These are phyloP conservation scores for Hericium coralloides DNA, from an alignment of 768 basidiomycete genomes.

Conservation along the genomic window DNA sequence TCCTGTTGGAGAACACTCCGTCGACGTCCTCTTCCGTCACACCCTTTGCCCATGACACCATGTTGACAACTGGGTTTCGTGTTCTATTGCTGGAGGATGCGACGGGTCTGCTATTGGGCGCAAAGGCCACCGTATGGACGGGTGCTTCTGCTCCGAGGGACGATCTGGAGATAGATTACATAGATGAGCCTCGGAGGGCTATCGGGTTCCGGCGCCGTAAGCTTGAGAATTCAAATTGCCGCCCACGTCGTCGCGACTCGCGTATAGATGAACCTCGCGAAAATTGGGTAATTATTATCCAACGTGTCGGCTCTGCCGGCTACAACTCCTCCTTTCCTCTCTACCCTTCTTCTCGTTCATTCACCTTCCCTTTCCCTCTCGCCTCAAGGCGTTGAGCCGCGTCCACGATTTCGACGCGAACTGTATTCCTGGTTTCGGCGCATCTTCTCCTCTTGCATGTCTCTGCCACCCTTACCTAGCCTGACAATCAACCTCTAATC, in stretches of 20 bases:
- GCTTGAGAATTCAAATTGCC: constrained; percentile 2
- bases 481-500: constrained; percentile 8
- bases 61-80: neutral
- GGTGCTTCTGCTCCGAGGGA: neutral
- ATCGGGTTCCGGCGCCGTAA: neutral
- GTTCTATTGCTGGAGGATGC: neutral
- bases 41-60: neutral
- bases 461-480: constrained; percentile 2
- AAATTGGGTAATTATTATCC: constrained; percentile 11
- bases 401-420: constrained; percentile 1
- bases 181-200: neutral
- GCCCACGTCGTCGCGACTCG: neutral
- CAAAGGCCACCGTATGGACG: neutral
- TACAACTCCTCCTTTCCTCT: constrained; percentile 1
- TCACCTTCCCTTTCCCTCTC: constrained; percentile 1
- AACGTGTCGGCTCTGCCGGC: constrained; percentile 1
- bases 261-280: neutral
- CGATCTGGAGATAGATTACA: neutral
- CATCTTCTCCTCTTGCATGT: constrained; percentile 7
- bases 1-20: neutral
- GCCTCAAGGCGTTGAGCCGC: constrained; percentile 7
- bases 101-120: neutral
- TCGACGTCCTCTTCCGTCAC: neutral
- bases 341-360: neutral
- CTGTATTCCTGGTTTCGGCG: constrained; percentile 4